Evolutionary conservation across 208 protist genomes (phyloP), one percentile per base, ranked within the genome.

Genomic region (Porcisia deanei): DNA sequence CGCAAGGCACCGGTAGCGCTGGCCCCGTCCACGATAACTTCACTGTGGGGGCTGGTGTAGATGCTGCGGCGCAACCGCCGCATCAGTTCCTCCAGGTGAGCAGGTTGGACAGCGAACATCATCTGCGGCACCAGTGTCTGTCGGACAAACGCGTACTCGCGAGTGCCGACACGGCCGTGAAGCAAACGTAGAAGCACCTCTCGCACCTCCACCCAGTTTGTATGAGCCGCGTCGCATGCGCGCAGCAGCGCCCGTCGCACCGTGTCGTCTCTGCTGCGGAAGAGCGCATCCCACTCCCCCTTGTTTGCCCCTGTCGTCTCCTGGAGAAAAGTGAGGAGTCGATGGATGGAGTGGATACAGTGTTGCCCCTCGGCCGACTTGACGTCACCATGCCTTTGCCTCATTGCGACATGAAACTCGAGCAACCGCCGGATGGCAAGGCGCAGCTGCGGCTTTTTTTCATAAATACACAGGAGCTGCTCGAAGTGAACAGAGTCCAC

Each of bases 251-350:
- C 82, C 39, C 86, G 86, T 6, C 79, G 84, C 41, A 94, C 81
- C 16, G 77, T 75, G 41, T 92, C 91, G 64, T 96, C 91, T 73
- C 91, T 94, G 14, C 84, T 57, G 74, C 86, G 84, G 49, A 96
- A 96, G 2, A 96, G 61, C 1, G 79, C 69, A 41, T 93, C 88
- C 91, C 89, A 96, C 79, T 88, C 88, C 7, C 80, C 85, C 41
- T 83, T 85, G 57, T 76, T 57, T 18, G 86, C 81, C 57, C 88
- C 83, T 22, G 91, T 94, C 6, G 85, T 85, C 34, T 72, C 75
- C 59, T 89, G 80, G 9, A 94, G 64, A 72, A 94, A 94, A 9
- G 61, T 68, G 7, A 96, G 85, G 34, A 96, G 82, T 12, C 91
- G 88, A 59, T 92, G 88, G 58, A 94, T 90, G 34, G 82, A 85